Conservation (phyloP, 1,284 basidiomycete genomes). For the Marasmius fiardii region DNA sequence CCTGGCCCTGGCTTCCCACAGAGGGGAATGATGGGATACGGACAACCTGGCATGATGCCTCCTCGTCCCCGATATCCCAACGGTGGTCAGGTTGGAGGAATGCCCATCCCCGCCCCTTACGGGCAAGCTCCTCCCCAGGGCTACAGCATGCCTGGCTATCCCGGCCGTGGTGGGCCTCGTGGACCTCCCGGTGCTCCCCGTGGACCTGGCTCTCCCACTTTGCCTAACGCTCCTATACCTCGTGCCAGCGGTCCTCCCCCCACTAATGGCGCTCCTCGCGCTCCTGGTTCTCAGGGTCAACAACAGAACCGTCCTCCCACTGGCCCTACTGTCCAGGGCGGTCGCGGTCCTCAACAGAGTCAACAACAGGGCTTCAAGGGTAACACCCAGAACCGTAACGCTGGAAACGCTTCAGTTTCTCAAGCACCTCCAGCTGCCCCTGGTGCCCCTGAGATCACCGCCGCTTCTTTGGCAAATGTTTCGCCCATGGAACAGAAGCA, state of each 20-base stretch:
- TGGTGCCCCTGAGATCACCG: slow-evolving; percentile 42
- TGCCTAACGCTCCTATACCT: slow-evolving; percentile 55
- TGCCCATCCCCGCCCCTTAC: slow-evolving; percentile 72
- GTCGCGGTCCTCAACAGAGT: slow-evolving; percentile 22
- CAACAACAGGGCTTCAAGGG: slow-evolving; percentile 34
- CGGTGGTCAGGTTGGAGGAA: slow-evolving; percentile 71
- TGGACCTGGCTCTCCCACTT: slow-evolving; percentile 58
- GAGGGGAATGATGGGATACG: slow-evolving; percentile 80
- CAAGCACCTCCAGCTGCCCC: slow-evolving; percentile 27
- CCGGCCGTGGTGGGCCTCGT: slow-evolving; percentile 46
- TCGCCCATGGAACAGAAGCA: slow-evolving; percentile 93
- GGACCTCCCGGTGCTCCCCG: slow-evolving; percentile 44
- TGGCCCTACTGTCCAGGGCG: slow-evolving; percentile 38
- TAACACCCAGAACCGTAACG: slow-evolving; percentile 29
- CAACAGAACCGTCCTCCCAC: slow-evolving; percentile 25
- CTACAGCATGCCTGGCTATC: slow-evolving; percentile 67
- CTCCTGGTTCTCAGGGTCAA: slow-evolving; percentile 35
- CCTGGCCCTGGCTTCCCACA: slow-evolving; percentile 82
- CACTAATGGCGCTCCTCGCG: slow-evolving; percentile 47
- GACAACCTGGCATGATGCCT: slow-evolving; percentile 82
- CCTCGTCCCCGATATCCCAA: slow-evolving; percentile 80
- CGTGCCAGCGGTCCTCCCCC: slow-evolving; percentile 52
- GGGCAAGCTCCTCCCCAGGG: slow-evolving; percentile 65
- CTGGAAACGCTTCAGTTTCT: slow-evolving; percentile 32
- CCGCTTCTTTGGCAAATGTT: slow-evolving; percentile 66